These are phyloP conservation scores for Capsicum chinense DNA, from an alignment of 257 asterid species.

Conservation along the genomic window DNA sequence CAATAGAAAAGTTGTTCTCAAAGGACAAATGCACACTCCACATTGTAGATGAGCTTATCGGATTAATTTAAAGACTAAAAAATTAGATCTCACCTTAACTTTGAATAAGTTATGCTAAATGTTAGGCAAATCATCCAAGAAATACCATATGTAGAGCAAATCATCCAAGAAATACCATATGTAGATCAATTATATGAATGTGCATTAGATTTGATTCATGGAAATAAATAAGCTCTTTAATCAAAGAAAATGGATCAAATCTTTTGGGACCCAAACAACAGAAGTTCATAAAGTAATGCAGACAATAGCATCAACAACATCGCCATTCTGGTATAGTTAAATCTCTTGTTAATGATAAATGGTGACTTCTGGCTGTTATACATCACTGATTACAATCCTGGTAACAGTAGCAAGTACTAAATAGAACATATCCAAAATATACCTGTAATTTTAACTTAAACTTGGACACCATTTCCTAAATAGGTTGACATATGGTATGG, in stretches of 20 bases:
- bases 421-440: no score
- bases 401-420: not conserved
- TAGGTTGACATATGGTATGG: not conserved
- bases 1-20: not conserved
- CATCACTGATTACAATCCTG: not conserved
- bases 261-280: not conserved
- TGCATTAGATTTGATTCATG: not conserved
- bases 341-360: not conserved
- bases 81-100: not conserved
- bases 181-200: not conserved
- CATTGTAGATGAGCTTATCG: not conserved
- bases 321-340: not conserved
- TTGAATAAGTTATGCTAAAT: not conserved
- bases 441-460: not conserved
- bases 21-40: constrained; percentile 13
- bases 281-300: not conserved
- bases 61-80: not conserved
- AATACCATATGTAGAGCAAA: not conserved
- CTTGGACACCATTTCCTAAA: constrained; percentile 8
- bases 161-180: not conserved
- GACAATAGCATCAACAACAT: not conserved
- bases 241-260: not conserved
- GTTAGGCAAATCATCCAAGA: not conserved
- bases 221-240: not conserved
- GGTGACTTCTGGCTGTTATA: not conserved